Conservation (phyloP, 495 filamentous ascomycete species). For the Parathielavia appendiculata region DNA sequence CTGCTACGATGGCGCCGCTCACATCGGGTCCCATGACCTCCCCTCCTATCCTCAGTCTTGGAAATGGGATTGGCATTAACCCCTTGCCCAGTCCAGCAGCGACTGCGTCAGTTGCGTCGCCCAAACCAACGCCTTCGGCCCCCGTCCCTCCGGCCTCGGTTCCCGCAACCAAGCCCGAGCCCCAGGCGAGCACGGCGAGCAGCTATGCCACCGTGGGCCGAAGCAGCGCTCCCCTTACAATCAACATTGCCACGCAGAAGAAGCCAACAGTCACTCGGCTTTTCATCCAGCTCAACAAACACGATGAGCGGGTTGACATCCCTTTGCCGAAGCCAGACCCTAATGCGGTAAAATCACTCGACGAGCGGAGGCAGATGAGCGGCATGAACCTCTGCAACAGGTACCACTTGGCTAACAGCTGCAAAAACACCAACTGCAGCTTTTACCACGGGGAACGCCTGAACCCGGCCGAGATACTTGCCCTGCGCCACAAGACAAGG, state of each 20-base stretch:
- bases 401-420: slow-evolving; percentile 30
- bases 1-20: not conserved
- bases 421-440: slow-evolving; percentile 28
- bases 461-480: slow-evolving; percentile 20
- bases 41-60: not conserved
- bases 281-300: slow-evolving; percentile 31
- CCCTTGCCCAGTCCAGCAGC: not conserved
- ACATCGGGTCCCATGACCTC: not conserved
- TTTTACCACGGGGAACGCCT: slow-evolving; percentile 34
- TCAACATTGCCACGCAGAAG: slow-evolving; percentile 26
- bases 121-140: not conserved
- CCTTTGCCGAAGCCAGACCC: slow-evolving; percentile 24
- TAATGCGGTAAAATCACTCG: slow-evolving; percentile 19
- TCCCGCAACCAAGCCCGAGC: slow-evolving; percentile 1
- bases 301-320: slow-evolving; percentile 34
- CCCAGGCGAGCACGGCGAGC: slow-evolving; percentile 1
- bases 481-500: slow-evolving; percentile 28
- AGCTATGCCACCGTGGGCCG: slow-evolving; percentile 25
- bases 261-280: slow-evolving; percentile 2
- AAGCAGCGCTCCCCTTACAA: slow-evolving; percentile 9
- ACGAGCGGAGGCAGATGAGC: slow-evolving; percentile 25
- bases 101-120: not conserved
- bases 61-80: not conserved
- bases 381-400: slow-evolving; percentile 35
- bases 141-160: not conserved